Evolutionary conservation across 1,284 basidiomycete species (phyloP).

Genomic region (Trametes sp.): DNA sequence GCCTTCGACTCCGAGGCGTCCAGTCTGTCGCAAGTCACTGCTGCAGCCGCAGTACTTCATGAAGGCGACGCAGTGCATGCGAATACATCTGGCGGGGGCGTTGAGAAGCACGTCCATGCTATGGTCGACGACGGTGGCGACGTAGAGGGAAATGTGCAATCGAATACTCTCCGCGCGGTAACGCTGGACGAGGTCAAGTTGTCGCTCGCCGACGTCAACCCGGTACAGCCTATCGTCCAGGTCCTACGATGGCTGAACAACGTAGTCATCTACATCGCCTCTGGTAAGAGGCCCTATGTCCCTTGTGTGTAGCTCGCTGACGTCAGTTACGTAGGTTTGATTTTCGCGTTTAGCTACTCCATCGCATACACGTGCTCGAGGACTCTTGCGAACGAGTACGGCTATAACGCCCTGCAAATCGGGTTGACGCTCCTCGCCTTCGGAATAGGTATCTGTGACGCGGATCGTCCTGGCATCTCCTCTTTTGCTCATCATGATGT

Average conservation of each 20-base stretch:
- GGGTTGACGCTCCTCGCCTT: slow-evolving; percentile 83
- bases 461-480: no score
- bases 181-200: slow-evolving; percentile 55
- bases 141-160: slow-evolving; percentile 19
- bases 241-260: slow-evolving; percentile 75
- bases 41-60: neutral
- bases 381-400: slow-evolving; percentile 71
- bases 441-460: slow-evolving; percentile 57
- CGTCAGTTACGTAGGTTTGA: slow-evolving; percentile 51
- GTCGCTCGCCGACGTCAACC: slow-evolving; percentile 78
- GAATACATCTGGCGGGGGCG: neutral
- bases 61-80: neutral
- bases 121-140: slow-evolving; percentile 7
- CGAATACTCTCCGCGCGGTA: neutral
- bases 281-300: slow-evolving; percentile 52
- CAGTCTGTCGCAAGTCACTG: slow-evolving; percentile 17
- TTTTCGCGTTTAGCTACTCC: slow-evolving; percentile 79
- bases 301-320: neutral
- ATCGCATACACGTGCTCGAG: slow-evolving; percentile 77
- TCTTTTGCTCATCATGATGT: neutral
- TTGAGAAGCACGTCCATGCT: slow-evolving; percentile 9
- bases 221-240: slow-evolving; percentile 63
- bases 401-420: slow-evolving; percentile 73
- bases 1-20: slow-evolving; percentile 19
- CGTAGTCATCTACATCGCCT: slow-evolving; percentile 68